Conservation (phyloP, 1,139 yeast genomes). For the Ogataea hybrid region DNA sequence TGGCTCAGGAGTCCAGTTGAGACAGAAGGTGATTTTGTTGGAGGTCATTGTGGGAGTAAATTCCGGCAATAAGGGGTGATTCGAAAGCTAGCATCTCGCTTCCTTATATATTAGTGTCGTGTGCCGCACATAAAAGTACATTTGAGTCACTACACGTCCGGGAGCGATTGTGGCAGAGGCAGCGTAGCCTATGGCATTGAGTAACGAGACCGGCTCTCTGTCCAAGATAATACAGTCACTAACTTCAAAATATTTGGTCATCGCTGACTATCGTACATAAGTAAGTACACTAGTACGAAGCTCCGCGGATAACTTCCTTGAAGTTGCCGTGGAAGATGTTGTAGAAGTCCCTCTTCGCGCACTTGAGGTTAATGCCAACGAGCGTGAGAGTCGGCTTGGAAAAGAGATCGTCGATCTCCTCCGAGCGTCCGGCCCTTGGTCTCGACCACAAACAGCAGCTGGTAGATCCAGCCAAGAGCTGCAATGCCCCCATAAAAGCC, state of each 20-base stretch:
- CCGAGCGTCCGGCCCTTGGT: conserved; percentile 64
- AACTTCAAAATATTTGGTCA: no score
- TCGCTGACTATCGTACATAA: not conserved
- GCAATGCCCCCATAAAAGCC: conserved; percentile 68
- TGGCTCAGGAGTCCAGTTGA: conserved; percentile 59
- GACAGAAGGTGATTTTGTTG: conserved; percentile 48
- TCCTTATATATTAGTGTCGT: no score
- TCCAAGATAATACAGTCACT: no score
- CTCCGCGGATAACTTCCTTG: conserved; percentile 18
- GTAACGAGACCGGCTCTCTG: no score
- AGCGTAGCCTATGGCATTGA: no score
- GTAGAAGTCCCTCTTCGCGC: conserved; percentile 18
- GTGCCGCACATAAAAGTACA: no score
- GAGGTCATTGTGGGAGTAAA: conserved; percentile 27
- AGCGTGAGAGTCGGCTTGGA: conserved; percentile 22
- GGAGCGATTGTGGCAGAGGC: no score
- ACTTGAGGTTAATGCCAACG: conserved; percentile 19
- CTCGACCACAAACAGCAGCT: conserved; percentile 39
- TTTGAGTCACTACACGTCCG: no score
- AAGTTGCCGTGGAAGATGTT: conserved; percentile 21
- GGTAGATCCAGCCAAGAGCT: conserved; percentile 54
- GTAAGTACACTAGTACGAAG: conserved; percentile 4
- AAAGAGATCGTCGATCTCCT: conserved; percentile 56
- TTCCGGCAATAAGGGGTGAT: no score
- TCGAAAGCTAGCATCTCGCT: no score